Conservation (phyloP, 2,329 filamentous ascomycete genomes). For the Xylariaceae sp. region DNA sequence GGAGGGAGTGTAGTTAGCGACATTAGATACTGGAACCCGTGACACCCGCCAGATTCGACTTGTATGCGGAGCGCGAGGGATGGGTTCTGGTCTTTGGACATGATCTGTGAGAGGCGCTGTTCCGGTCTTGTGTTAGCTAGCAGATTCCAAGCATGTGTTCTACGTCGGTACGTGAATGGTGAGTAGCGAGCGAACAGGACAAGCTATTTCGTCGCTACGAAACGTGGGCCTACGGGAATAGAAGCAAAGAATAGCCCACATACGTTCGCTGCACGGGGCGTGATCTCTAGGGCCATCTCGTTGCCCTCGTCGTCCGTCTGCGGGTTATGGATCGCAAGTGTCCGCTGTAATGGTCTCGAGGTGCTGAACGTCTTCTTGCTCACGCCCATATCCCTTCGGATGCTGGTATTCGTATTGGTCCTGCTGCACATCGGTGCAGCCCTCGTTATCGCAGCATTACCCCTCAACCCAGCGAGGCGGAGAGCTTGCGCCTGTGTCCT, state of each 20-base stretch:
- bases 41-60: constrained; percentile 92
- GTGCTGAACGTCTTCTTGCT: constrained; percentile 12
- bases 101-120: constrained; percentile 78
- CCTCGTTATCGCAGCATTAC: background rate
- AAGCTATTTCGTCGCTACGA: too few relatives aligned
- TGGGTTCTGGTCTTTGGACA: constrained; percentile 73
- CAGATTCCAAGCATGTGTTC: too few relatives aligned
- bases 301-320: constrained; percentile 82
- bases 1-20: constrained; percentile 71
- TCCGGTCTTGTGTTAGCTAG: constrained; percentile 4
- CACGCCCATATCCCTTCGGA: background rate
- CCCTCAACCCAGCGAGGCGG: constrained; percentile 39
- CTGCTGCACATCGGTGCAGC: constrained; percentile 14
- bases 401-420: background rate
- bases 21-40: constrained; percentile 98
- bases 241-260: constrained; percentile 33
- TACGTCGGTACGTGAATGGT: too few relatives aligned
- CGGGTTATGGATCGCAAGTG: constrained; percentile 69
- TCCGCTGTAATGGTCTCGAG: constrained; percentile 41
- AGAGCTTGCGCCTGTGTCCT: constrained; percentile 31
- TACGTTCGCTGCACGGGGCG: constrained; percentile 80
- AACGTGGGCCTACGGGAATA: background rate
- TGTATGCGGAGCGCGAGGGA: constrained; percentile 86
- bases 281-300: constrained; percentile 84
- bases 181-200: too few relatives aligned